Conservation (phyloP, 1,284 basidiomycete genomes). For the Malassezia cuniculi region DNA sequence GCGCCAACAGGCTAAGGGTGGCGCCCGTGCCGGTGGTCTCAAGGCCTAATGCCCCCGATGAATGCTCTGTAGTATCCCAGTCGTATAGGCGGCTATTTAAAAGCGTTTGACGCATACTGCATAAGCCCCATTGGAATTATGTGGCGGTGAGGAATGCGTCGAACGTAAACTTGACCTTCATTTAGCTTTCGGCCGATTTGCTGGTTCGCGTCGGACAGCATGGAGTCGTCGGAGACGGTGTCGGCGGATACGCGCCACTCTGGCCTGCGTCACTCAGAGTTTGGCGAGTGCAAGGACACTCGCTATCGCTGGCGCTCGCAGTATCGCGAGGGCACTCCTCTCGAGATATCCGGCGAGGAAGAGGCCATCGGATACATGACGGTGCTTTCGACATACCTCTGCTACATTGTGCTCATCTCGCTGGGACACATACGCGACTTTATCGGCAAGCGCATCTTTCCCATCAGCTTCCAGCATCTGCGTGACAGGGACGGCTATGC, state of each 20-base stretch:
- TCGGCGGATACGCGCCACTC: no score
- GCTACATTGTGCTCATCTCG: constrained; percentile 51
- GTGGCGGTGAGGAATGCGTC: no score
- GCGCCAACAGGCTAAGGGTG: constrained; percentile 91
- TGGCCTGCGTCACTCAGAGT: constrained; percentile 57
- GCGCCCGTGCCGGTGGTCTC: constrained; percentile 24
- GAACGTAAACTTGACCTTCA: no score
- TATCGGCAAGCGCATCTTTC: constrained; percentile 70
- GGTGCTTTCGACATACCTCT: constrained; percentile 73
- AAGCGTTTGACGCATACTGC: no score
- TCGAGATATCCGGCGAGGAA: constrained; percentile 48
- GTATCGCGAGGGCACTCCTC: constrained; percentile 46
- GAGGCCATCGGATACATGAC: constrained; percentile 80
- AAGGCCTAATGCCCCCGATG: constrained; percentile 19
- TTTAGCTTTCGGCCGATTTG: no score
- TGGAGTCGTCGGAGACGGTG: no score
- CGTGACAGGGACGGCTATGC: constrained; percentile 54
- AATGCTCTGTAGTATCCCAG: neutral
- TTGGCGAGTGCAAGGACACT: constrained; percentile 67
- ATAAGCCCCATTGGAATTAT: no score
- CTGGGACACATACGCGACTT: constrained; percentile 91
- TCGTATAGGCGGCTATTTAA: no score
- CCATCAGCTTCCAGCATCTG: constrained; percentile 59
- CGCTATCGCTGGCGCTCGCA: constrained; percentile 57
- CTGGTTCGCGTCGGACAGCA: no score